These are phyloP conservation scores for Elsinoe ampelina DNA, from an alignment of 2,329 filamentous ascomycete genomes.

Conservation along the genomic window DNA sequence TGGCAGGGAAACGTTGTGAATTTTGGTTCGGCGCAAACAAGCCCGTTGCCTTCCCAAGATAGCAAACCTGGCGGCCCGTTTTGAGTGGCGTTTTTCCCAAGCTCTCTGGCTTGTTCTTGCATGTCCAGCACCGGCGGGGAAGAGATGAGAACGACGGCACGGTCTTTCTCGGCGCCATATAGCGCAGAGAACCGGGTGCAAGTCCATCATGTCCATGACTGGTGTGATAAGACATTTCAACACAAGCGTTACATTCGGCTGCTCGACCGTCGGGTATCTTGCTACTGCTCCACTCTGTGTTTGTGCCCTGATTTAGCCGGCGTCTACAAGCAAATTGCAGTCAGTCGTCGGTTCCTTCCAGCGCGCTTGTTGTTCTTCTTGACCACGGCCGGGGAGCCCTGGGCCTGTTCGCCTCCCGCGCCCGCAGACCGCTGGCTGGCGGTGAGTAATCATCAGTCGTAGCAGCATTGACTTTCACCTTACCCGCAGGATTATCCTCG, in stretches of 20 bases:
- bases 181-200: background rate
- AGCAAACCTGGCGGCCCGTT: conserved; percentile 3
- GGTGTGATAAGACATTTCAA: background rate
- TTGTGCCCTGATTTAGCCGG: background rate
- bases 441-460: background rate
- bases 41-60: conserved; percentile 9
- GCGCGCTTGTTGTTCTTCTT: background rate
- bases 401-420: background rate
- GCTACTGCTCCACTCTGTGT: background rate
- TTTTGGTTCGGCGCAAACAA: conserved; percentile 1
- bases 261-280: background rate
- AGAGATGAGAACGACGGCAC: background rate
- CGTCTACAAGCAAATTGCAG: background rate
- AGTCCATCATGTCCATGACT: background rate
- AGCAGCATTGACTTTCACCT: background rate
- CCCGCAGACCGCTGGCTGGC: background rate
- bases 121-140: background rate
- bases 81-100: background rate
- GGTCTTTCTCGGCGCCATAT: background rate
- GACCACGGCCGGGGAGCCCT: background rate
- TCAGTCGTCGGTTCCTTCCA: background rate
- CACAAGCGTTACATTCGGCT: background rate
- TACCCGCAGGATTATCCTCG: background rate
- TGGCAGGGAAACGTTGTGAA: background rate
- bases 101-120: background rate